Base-by-base conservation (phyloP, 192 early-diverging fungal species). In the Backusella sp. region DNA sequence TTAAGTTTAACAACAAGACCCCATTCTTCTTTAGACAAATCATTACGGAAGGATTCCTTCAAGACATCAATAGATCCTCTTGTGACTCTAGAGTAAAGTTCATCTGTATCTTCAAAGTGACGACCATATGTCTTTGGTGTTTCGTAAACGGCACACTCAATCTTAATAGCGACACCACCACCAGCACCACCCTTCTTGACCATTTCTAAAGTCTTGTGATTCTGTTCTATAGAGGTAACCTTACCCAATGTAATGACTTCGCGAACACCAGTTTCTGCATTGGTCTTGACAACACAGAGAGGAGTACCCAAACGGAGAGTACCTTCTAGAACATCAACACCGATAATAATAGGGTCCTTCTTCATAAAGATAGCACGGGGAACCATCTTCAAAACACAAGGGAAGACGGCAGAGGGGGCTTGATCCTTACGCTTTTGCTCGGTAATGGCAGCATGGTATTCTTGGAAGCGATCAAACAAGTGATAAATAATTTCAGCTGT, bases 401-500 rank as follows among this genome's bases (percentile, higher is more conserved):
- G 98, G 91, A 97, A 99, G n/a, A 99, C 90, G 19, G 97, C 98
- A 34, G 89, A 85, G 21, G 95, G 92, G 4, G 94, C 93, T 59
- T 89, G 91, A 71, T 98, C 98, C 82, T 90, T 91, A 65, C 92
- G 92, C 85, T 91, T 94, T 86, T 94, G 90, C 83, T 98, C 97
- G 12, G 88, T 82, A 26, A 99, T 80, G 65, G 89, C 86, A 69
- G 86, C 82, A 70, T 86, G 81, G 81, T 99, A 97, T 34, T 89
- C 92, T 4, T 90, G 95, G 77, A 94, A 99, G 69, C 89, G 82
- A 81, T 99, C 98, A 80, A 98, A 98, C 92, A 99, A 88, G 78
- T 98, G 97, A 85, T 99, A 99, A 79, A 99, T 99, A 79, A 98
- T 97, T 78, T 99, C 96, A 35, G 98, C 98, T 73, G 89, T 91